These are phyloP conservation scores for Cyberlindnera mycetangii DNA, from an alignment of 805 yeast genomes.

Conservation along the genomic window DNA sequence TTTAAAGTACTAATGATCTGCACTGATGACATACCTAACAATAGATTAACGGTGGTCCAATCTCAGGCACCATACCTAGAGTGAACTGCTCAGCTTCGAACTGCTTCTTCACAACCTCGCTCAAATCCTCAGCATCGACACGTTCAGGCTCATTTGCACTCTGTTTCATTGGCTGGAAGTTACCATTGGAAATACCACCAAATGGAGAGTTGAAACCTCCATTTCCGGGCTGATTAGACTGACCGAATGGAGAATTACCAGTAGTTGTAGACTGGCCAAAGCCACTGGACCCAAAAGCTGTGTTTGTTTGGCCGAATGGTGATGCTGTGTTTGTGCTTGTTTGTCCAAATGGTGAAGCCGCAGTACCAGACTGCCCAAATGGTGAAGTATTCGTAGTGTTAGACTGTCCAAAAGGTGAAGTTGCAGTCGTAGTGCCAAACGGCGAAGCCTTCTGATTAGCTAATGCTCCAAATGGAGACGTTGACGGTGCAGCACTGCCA, in stretches of 20 bases:
- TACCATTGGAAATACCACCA: conserved; percentile 8
- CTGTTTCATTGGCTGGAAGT: conserved; percentile 30
- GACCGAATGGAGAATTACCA: not conserved
- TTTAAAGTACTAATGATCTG: not conserved
- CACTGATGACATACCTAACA: conserved; percentile 25
- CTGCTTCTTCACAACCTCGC: conserved; percentile 41
- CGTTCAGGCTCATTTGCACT: conserved; percentile 32
- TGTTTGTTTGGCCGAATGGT: conserved; percentile 7
- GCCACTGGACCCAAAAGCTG: no score
- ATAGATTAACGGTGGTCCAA: conserved; percentile 61
- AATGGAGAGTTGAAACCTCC: conserved; percentile 2
- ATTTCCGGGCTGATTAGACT: no score
- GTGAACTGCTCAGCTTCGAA: conserved; percentile 48
- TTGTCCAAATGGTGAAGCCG: conserved; percentile 6
- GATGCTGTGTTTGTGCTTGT: conserved; percentile 5
- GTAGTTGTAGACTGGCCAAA: conserved; percentile 10
- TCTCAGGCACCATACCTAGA: conserved; percentile 68
- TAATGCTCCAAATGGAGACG: conserved; percentile 6
- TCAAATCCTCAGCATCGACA: conserved; percentile 35
- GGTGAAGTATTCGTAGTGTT: conserved; percentile 9
- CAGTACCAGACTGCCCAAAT: conserved; percentile 19
- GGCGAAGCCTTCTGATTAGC: conserved; percentile 1
- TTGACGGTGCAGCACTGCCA: not conserved
- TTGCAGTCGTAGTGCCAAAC: not conserved
- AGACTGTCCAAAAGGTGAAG: not conserved